A percentile compares a stretch with the other conserved stretches of the same genome.
phyloP scores from a whole-genome alignment of 2,329 filamentous ascomycete genomes.

The Pleurostoma richardsiae region DNA sequence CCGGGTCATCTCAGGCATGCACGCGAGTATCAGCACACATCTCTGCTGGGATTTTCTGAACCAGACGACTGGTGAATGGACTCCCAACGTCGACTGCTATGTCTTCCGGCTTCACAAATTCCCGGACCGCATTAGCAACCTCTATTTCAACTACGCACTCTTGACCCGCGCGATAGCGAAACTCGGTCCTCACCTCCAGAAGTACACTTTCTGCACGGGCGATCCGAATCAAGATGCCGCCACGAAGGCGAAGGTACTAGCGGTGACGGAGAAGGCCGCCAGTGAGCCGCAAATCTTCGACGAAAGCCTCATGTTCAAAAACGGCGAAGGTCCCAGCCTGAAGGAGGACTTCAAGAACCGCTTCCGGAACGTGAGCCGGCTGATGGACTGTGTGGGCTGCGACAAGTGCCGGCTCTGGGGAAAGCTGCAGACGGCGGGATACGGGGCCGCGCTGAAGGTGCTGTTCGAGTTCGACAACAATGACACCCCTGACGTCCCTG shows the following conservation, averaged over 20 bases:
- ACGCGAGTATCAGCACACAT: constrained; percentile 94
- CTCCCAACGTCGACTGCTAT: constrained; percentile 87
- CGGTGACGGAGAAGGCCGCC: constrained; percentile 66
- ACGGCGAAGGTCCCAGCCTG: constrained; percentile 66
- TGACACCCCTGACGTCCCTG: constrained; percentile 56
- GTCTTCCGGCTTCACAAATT: constrained; percentile 75
- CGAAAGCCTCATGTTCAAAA: constrained; percentile 91
- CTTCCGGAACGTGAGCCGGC: constrained; percentile 90
- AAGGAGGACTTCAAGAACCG: constrained; percentile 98
- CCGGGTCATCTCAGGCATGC: constrained; percentile 92
- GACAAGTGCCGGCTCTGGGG: constrained; percentile 99
- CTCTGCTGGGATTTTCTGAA: constrained; percentile 96
- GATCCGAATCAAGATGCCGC: constrained; percentile 72
- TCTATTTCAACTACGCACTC: constrained; percentile 99
- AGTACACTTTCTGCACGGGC: constrained; percentile 89
- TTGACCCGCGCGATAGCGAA: constrained; percentile 88
- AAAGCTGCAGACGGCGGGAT: constrained; percentile 91
- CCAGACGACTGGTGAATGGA: constrained; percentile 90
- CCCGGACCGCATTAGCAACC: constrained; percentile 89
- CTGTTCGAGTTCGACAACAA: constrained; percentile 82
- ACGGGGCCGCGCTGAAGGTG: constrained; percentile 91
- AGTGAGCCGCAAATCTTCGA: constrained; percentile 81
- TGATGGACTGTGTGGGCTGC: constrained; percentile 98
- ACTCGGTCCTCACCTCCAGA: constrained; percentile 69
- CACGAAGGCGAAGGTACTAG: constrained; percentile 78